Conservation (phyloP, 148 eudicot genomes). For the Simmondsia chinensis region DNA sequence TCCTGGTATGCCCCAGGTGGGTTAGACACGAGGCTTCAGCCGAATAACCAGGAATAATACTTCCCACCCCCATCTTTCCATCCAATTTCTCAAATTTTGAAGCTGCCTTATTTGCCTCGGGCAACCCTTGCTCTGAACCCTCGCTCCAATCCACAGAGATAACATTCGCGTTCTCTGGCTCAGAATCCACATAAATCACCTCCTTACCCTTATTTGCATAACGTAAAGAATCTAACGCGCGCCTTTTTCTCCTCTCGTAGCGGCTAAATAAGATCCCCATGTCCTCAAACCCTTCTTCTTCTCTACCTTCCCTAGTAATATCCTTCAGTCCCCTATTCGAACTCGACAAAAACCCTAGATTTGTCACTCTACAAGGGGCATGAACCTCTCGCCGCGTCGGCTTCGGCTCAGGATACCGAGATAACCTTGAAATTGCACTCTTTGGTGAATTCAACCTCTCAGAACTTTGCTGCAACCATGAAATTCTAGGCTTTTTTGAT, state of each 20-base stretch:
- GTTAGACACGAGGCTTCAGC: slow-evolving; percentile 20
- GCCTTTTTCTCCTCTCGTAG: slow-evolving; percentile 6
- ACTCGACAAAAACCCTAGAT: slow-evolving; percentile 15
- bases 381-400: slow-evolving; percentile 41
- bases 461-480: slow-evolving; percentile 3
- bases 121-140: slow-evolving; percentile 14
- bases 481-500: slow-evolving; percentile 45
- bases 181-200: slow-evolving; percentile 31
- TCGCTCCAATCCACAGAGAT: slow-evolving; percentile 33
- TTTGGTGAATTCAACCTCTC: slow-evolving; percentile 6
- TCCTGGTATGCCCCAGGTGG: slow-evolving; percentile 23
- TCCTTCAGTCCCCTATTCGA: slow-evolving; percentile 11
- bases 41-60: slow-evolving; percentile 18
- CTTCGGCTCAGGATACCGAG: slow-evolving; percentile 43
- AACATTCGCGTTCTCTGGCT: slow-evolving; percentile 8
- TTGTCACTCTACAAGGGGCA: slow-evolving; percentile 41
- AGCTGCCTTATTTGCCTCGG: slow-evolving; percentile 7
- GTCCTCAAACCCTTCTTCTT: not conserved
- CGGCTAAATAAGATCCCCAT: slow-evolving; percentile 27
- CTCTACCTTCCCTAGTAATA: slow-evolving; percentile 2
- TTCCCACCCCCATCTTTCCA: slow-evolving; percentile 16
- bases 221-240: slow-evolving; percentile 18
- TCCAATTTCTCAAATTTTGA: slow-evolving; percentile 10
- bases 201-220: slow-evolving; percentile 17
- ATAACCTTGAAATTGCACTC: slow-evolving; percentile 26